These are phyloP conservation scores for Tolypocladium endophyticum DNA, from an alignment of 2,329 filamentous ascomycete genomes.

Conservation along the genomic window DNA sequence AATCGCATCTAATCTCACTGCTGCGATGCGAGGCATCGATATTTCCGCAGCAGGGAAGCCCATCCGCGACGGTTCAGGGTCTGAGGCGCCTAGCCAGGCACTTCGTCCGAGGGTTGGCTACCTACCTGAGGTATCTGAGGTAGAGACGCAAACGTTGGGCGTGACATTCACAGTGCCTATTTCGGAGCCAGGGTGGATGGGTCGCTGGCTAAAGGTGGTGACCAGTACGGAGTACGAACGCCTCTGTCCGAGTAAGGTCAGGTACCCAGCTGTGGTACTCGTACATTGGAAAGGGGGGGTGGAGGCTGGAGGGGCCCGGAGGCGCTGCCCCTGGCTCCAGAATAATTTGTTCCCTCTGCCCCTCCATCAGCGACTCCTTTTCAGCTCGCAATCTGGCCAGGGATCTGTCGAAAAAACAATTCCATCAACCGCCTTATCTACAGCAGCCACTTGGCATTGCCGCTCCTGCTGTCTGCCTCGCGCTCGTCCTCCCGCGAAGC, in stretches of 20 bases:
- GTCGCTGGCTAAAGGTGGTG: background rate
- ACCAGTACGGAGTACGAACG: background rate
- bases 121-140: no score
- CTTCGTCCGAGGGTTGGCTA: background rate
- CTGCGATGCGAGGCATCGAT: background rate
- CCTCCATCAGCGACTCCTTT: constrained; percentile 26
- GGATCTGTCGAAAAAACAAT: constrained; percentile 3
- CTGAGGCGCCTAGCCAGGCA: background rate
- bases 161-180: background rate
- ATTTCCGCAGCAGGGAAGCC: background rate
- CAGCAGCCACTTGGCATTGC: constrained; percentile 15
- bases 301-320: background rate
- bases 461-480: constrained; percentile 10
- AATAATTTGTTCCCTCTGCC: constrained; percentile 25
- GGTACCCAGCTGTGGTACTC: no score
- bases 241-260: no score
- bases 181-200: background rate
- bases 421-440: constrained; percentile 12
- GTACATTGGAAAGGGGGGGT: background rate
- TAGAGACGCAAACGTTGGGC: background rate
- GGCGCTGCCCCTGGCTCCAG: constrained; percentile 16
- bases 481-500: constrained; percentile 10
- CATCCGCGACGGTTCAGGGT: background rate
- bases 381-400: constrained; percentile 7
- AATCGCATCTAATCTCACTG: background rate